Evolutionary conservation across 2,329 filamentous ascomycete species (phyloP), one percentile per base, ranked within the genome.

Genomic region (Hymenoscyphus fraxineus): DNA sequence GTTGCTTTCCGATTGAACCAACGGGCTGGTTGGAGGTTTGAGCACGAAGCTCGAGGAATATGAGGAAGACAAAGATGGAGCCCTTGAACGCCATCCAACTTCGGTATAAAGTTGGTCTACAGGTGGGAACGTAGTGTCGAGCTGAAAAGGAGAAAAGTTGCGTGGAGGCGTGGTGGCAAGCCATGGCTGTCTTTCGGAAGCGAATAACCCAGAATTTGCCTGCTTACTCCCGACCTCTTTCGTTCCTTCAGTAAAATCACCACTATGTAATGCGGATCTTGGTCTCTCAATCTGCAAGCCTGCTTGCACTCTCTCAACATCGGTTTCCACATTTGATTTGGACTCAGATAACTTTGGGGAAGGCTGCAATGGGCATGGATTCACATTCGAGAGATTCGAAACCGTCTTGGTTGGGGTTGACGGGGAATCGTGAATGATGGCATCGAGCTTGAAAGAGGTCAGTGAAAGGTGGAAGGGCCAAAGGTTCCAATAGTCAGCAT

Each of bases 1-100:
- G 70, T 93, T 95, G 77, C 89, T 96, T 72, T 92, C 87, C 54
- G 93, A 92, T 73, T 97, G 88, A 0, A 96, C 93, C 12, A 99
- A 81, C 15, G 95, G 95, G 72, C 93, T 98, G 1, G 95, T 98
- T 0, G 95, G 94, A 2, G 91, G 86, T 77, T 94, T 90, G 67
- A 96, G 90, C 39, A 90, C 83, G 75, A 97, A 97, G 71, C 87
- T 93, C 1, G 88, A 90, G 0, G 90, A 89, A 15, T 91, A 82
- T 0, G 92, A 90, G 7, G 88, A 92, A 2, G 88, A 89, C 10
- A 90, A 73, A 0, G 87, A 88, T 7, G 88, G 88, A 44, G 73
- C 73, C 66, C 71, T 68, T 59, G 69, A 71, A 32, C 66, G 68
- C 54, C 54, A 31, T n/a, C 55, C 44, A 12, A 64, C 40, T 41